Evolutionary conservation across 768 basidiomycete species (phyloP), one percentile per base, ranked within the genome.

Genomic region (Rhizopogon vulgaris): DNA sequence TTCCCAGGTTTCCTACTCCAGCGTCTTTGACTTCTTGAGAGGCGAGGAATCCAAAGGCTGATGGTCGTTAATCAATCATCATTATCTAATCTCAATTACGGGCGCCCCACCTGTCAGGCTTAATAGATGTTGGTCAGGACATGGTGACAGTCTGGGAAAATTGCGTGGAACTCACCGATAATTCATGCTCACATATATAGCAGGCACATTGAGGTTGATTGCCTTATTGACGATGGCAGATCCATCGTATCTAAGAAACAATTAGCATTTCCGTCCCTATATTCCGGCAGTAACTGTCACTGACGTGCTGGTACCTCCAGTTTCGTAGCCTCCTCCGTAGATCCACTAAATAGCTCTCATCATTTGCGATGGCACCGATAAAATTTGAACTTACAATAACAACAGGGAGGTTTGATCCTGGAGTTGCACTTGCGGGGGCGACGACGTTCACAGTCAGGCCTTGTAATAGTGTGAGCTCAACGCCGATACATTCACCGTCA

Each of bases 181-280:
- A 52, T 75, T 75, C 18, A 70, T 63, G 4, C 70, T 67, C 6
- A 74, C 75, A 22, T 67, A 70, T 12, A 76, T 58, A 1, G 68
- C 57, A 6, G 73, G 73, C 41, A 71, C 55, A 1, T 54, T 56
- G 2, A 30, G 8, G 28, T 30, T 6, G 28, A 30, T 30, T 30
- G 28, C 28, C 8, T 30, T 30, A 30, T 30, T 30, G 28, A 30
- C 28, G 28, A 30, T 30, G 28, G 10, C 28, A 10, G 28, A 30
- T 30, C 28, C 28, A 30, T 30, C 10, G 1, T 30, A 30, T 7
- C 28, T 30, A 30, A 9, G 28, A 30, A 10, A 30, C 8, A 9
- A 30, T 30, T 30, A 30, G 28, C 1, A 30, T 30, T 30, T 30
- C 28, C 65, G 52, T 12, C 52, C 55, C 8, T 9, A 6, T 10